These are phyloP conservation scores for Coemansia sp. DNA, from an alignment of 192 early-diverging fungal genomes.

Conservation along the genomic window DNA sequence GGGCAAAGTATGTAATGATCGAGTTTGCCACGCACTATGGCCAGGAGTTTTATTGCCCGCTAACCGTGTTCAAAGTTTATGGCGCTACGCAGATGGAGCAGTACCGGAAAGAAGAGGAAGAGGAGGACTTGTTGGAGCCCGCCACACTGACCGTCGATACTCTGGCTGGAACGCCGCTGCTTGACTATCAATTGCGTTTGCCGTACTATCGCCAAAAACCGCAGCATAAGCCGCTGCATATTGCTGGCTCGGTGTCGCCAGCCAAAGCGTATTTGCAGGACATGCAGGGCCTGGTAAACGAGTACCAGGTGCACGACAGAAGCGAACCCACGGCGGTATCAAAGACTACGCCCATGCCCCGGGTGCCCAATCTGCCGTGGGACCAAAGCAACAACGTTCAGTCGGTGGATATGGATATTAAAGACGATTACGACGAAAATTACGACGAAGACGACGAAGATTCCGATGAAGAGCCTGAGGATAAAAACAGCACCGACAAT, in stretches of 20 bases:
- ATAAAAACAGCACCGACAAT: not conserved
- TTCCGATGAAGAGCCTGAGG: not conserved
- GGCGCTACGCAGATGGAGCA: conserved; percentile 93
- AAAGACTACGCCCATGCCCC: conserved; percentile 26
- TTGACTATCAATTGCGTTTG: conserved; percentile 28
- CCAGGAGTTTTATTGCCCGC: conserved; percentile 89
- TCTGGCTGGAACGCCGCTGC: conserved; percentile 21
- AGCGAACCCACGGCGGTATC: conserved; percentile 14
- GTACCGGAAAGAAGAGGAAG: conserved; percentile 62
- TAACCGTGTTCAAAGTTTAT: conserved; percentile 82
- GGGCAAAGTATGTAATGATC: conserved; percentile 82
- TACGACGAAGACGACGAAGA: conserved; percentile 27
- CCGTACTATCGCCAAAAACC: conserved; percentile 27
- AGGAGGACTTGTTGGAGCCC: conserved; percentile 41
- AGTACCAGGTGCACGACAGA: conserved; percentile 23
- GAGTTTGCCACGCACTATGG: conserved; percentile 91
- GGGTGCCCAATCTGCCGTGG: conserved; percentile 45
- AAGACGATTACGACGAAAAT: conserved; percentile 35
- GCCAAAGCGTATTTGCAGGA: conserved; percentile 45
- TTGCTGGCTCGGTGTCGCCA: conserved; percentile 25
- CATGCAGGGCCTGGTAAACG: conserved; percentile 43
- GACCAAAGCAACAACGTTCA: conserved; percentile 13
- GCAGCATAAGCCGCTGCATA: conserved; percentile 25
- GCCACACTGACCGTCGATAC: conserved; percentile 39
- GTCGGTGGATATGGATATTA: conserved; percentile 11